Evolutionary conservation across 2,329 filamentous ascomycete genomes (phyloP), one percentile per base, ranked within the genome.

Genomic region (Magnaporthiopsis incrustans): DNA sequence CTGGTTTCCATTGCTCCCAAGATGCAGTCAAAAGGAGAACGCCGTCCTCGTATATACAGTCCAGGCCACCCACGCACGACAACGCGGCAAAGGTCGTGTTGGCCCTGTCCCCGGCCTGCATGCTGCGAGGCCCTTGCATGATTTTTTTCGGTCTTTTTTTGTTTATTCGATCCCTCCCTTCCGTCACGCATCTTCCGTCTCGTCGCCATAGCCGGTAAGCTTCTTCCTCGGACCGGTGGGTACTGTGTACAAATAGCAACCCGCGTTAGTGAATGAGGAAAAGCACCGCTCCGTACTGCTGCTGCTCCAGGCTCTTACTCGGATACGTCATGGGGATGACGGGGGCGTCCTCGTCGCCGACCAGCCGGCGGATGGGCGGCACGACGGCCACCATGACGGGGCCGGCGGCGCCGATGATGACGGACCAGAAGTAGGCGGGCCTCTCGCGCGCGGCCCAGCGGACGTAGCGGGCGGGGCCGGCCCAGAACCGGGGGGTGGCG

Each of bases 311-410:
- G n/a, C n/a, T n/a, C 91, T 76, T 85, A 98, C 94, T 85, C 66
- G 95, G 95, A 82, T 98, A 99, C 74, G 92, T 96, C 76, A 93
- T 79, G 38, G 95, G 95, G 68, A 98, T 87, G 65, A 82, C 85
- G 68, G 85, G 79, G 67, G 89, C 84, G 70, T 87, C 84, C 70
- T 87, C 79, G 74, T 97, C 92, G 70, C 93, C 93, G 65, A 96
- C 77, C 68, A 79, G 81, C 67, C 81, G 78, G 75, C 93, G 82
- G 70, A 96, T 80, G 60, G 91, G 89, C 58, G 93, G 92, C 1
- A 91, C 88, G 64, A 84, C 81, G 66, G 89, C 76, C 67, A 96
- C 79, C 65, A 85, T 79, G 65, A 90, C 76, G 50, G 94, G 95
- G 14, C 92, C 92, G 64, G 86, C 72, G 68, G 77, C 80, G 70